A percentile compares a stretch with the other conserved stretches of the same genome.
These are phyloP conservation scores for Cladosporium cucumerinum DNA, from an alignment of 2,329 filamentous ascomycete species.

Conservation along the genomic window DNA sequence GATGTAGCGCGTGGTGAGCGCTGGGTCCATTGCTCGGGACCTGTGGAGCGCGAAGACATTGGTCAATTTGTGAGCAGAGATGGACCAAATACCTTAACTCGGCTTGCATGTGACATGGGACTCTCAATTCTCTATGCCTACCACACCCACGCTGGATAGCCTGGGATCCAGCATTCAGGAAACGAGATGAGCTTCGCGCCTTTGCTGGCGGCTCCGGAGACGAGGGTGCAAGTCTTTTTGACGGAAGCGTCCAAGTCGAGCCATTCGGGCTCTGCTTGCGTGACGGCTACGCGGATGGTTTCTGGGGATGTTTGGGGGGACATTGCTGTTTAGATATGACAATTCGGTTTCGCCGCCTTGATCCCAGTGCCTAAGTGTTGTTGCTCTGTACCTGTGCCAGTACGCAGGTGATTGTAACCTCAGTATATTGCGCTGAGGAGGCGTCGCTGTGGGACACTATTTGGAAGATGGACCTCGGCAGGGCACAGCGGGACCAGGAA, in stretches of 20 bases:
- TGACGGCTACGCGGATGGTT: conserved; percentile 39
- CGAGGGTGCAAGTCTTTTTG: conserved; percentile 56
- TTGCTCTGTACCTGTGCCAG: background rate
- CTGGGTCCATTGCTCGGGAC: conserved; percentile 41
- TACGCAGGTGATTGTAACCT: background rate
- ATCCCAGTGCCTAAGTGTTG: background rate
- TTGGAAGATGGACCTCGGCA: background rate
- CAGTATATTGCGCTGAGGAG: background rate
- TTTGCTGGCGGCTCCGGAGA: conserved; percentile 53
- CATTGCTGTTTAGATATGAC: background rate
- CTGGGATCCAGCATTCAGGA: conserved; percentile 46
- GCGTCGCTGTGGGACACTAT: background rate
- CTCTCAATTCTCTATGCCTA: conserved; percentile 24
- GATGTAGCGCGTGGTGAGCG: conserved; percentile 41
- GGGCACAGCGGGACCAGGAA: background rate
- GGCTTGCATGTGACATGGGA: too few relatives aligned
- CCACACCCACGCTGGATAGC: conserved; percentile 47
- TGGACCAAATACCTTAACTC: too few relatives aligned
- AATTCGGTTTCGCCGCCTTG: background rate
- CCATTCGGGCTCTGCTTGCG: conserved; percentile 60
- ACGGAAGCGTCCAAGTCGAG: conserved; percentile 55
- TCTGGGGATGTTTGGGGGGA: background rate
- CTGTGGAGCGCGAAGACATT: background rate
- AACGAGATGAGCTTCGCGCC: conserved; percentile 54
- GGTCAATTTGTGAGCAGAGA: background rate